Base-by-base conservation (phyloP, 441 rosid genomes). In the Adansonia rubrostipa region DNA sequence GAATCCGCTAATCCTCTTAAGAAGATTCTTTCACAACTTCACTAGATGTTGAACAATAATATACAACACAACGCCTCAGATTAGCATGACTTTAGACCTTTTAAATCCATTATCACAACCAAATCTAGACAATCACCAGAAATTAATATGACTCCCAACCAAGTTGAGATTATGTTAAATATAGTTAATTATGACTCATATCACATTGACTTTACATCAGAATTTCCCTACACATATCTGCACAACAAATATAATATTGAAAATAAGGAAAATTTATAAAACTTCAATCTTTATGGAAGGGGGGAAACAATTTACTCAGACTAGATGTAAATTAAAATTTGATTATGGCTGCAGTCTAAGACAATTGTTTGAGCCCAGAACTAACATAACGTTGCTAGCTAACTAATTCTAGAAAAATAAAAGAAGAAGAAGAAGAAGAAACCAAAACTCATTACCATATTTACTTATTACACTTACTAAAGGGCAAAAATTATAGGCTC, bases 21-120 rank as follows among this genome's bases (percentile, higher is more conserved):
- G 53, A 42, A 9, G 66, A 73, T 58, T 11, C 40, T 58, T 73
- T 42, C 67, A 73, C 6, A 73, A 73, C 14, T 20, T 73, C 20
- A 44, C 54, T 8, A 13, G 42, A 73, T 73, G 67, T 19, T 54
- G 60, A 73, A 44, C 44, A 58, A 6, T 40, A 13, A 42, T 13
- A n/a, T 9, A 17, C 22, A 36, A 22, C 5, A 54, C 9, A 50
- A 22, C 58, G 68, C 15, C 71, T 36, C 57, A 13, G 6, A 48
- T 69, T 6, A 20, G 19, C 40, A 69, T 5, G 40, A 47, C 4
- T 22, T 45, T 20, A 48, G 6, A 66, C 71, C 50, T 54, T 72
- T 54, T 54, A 6, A 51, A 71, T 15, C 63, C n/a, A 9, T 54
- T 22, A 48, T 54, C 50, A 56, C 63, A 54, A 1, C 5, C 1